Conservation (phyloP, 306 rosid species). For the Cicer arietinum region DNA sequence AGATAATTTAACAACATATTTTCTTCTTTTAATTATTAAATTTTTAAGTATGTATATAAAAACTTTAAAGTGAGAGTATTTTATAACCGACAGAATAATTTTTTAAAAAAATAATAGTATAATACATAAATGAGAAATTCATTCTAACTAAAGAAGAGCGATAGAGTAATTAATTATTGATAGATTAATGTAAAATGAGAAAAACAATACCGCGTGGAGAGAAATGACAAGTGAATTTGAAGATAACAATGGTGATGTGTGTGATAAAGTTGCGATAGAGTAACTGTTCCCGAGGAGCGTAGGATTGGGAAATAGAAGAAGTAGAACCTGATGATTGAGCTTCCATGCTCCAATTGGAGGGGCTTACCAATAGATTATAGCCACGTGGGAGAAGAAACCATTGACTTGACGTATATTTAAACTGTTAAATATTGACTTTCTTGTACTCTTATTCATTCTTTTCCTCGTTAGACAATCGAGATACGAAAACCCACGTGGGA, state of each 20-base stretch:
- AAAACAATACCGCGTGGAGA: background rate
- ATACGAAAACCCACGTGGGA: slow-evolving; percentile 43
- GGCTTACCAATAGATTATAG: background rate
- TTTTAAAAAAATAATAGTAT: too few relatives aligned
- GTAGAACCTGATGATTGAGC: background rate
- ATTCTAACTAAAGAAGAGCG: too few relatives aligned
- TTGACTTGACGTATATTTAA: slow-evolving; percentile 36
- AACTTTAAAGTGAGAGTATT: too few relatives aligned
- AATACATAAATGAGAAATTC: too few relatives aligned
- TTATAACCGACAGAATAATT: too few relatives aligned
- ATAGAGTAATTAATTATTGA: too few relatives aligned
- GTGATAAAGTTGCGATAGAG: background rate
- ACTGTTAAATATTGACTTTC: slow-evolving; percentile 1
- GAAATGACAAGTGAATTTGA: background rate
- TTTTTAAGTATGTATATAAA: too few relatives aligned
- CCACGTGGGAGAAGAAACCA: slow-evolving; percentile 38
- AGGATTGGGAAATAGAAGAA: slow-evolving; percentile 28
- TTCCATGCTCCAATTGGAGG: background rate
- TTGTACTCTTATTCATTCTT: background rate
- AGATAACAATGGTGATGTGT: background rate
- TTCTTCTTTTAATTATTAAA: too few relatives aligned
- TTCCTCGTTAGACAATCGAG: background rate
- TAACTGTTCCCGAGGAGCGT: slow-evolving; percentile 27
- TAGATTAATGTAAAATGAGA: too few relatives aligned
- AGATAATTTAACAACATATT: too few relatives aligned